Evolutionary conservation across 805 yeast species (phyloP), one percentile per base, ranked within the genome.

Genomic region (Saccharomycopsis sp.): DNA sequence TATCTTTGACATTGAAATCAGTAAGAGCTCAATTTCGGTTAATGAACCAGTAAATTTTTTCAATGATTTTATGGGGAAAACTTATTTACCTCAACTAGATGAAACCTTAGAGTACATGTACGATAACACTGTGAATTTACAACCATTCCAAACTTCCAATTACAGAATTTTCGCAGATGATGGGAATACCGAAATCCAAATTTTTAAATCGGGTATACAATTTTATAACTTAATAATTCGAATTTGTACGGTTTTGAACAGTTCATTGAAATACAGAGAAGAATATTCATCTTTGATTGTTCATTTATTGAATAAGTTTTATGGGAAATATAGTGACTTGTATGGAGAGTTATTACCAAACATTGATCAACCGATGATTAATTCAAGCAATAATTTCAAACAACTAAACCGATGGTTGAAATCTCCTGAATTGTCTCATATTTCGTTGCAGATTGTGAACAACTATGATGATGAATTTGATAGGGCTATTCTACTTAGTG

Each of bases 61-160:
- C 58, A 70, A 71, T 23, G 68, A 69, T 3, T 83, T 82, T 53
- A 79, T 89, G 86, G 68, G 67, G 36, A 62, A 65, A 7, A 71
- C 77, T 3, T 87, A 82, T 54, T 66, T 83, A 38, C 78, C 87
- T 1, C 75, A 77, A 35, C 66, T 88, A 13, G 77, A 77, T 39
- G 72, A 69, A 28, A 73, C 79, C 1, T 63, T 87, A 17, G 64
- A 70, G 26, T 55, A 61, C 28, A 69, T 77, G 11, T 82, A 83
- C 55, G 70, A 71, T 7, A 71, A 67, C 16, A 62, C 68, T 21
- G 63, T 73, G 54, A 64, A 66, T 35, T 55, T 62, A 29, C 64
- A 67, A 43, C 60, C 75, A 1, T 60, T 65, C 21, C 36, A 36
- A 28, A 17, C 40, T 7, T 29, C 43, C 9, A 48, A 39, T 38